These are phyloP conservation scores for Nyctanthes arbortristis DNA, from an alignment of 257 asterid species.

Conservation along the genomic window DNA sequence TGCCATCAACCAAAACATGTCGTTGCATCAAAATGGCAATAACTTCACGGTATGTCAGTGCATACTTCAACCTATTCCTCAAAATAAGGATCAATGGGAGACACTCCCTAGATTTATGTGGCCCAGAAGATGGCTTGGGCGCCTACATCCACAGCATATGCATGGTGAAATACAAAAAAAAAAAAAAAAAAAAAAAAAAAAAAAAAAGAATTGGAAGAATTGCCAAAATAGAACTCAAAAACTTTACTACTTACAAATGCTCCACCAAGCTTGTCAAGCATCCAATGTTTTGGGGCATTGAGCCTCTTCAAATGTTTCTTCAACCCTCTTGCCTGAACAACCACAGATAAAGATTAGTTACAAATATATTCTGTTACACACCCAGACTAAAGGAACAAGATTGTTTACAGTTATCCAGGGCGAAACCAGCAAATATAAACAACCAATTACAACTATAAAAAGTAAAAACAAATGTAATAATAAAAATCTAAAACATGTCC, in stretches of 20 bases:
- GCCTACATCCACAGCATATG: conserved; percentile 2
- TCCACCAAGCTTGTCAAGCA: conserved; percentile 30
- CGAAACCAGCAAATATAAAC: too few species aligned
- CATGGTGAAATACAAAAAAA: neutral
- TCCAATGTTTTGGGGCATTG: conserved; percentile 27
- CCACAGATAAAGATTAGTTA: neutral
- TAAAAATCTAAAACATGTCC: neutral
- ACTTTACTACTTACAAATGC: conserved; percentile 19
- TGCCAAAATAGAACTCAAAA: neutral
- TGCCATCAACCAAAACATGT: conserved; percentile 23
- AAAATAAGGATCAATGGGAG: conserved; percentile 24
- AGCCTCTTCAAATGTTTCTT: conserved; percentile 29
- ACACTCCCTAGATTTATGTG: conserved; percentile 28
- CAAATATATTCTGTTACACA: neutral
- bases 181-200: too few species aligned
- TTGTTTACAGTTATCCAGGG: neutral
- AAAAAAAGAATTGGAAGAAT: too few species aligned
- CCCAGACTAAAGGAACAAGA: neutral
- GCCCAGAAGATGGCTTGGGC: conserved; percentile 29
- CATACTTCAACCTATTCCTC: conserved; percentile 26
- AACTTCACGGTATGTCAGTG: conserved; percentile 25
- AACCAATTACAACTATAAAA: too few species aligned
- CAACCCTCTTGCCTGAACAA: conserved; percentile 25
- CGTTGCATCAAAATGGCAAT: conserved; percentile 27
- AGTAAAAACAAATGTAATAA: neutral